Conservation (phyloP, 2,329 filamentous ascomycete species). For the Exophiala phaeomuriformis region DNA sequence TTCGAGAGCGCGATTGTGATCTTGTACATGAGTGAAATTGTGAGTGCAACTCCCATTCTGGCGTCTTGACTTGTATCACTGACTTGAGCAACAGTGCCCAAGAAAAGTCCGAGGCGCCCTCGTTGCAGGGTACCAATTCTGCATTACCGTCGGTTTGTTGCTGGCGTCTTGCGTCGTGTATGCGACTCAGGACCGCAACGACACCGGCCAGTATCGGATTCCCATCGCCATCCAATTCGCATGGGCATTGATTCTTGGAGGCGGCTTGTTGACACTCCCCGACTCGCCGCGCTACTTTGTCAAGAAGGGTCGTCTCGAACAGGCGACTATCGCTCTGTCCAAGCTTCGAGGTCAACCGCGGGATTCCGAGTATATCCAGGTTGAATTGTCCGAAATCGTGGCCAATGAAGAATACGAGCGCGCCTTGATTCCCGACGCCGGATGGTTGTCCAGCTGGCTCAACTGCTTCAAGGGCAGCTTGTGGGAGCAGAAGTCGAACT, state of each 20-base stretch:
- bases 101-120: constrained; percentile 70
- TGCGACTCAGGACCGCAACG: constrained; percentile 53
- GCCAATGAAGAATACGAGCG: constrained; percentile 86
- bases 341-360: constrained; percentile 66
- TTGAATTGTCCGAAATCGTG: constrained; percentile 75
- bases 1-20: constrained; percentile 75
- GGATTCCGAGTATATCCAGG: constrained; percentile 67
- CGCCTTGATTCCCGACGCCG: constrained; percentile 55
- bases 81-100: constrained; percentile 41
- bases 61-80: constrained; percentile 13
- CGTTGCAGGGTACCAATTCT: constrained; percentile 78
- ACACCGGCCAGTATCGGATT: constrained; percentile 68
- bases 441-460: constrained; percentile 62
- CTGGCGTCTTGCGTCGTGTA: constrained; percentile 70
- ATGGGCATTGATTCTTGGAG: constrained; percentile 65
- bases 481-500: constrained; percentile 46
- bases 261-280: constrained; percentile 67
- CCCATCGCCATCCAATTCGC: constrained; percentile 72
- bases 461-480: constrained; percentile 54
- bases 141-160: constrained; percentile 70
- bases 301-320: constrained; percentile 63
- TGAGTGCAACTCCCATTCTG: constrained; percentile 13
- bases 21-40: constrained; percentile 80
- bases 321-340: constrained; percentile 56
- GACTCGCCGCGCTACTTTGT: constrained; percentile 83